Evolutionary conservation across 2,329 filamentous ascomycete species (phyloP), one percentile per base, ranked within the genome.

Genomic region (Exophiala bonariae): DNA sequence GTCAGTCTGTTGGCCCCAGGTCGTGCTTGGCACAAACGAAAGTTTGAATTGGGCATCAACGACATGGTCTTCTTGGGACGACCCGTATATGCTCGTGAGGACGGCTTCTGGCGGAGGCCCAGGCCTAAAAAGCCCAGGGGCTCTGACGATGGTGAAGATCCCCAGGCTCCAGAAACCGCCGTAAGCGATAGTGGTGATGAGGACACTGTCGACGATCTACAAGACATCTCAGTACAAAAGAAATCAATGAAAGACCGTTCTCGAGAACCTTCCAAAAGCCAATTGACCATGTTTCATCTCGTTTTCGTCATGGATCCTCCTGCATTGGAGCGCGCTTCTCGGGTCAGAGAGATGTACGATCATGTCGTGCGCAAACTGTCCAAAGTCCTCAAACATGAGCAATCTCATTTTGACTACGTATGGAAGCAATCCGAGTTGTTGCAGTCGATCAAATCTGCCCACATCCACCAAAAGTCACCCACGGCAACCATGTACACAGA

Each of bases 251-350:
- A 31, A 31, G 6, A 42, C 9, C 19, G n/a, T 8, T 14, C 22
- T 9, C 11, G 35, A 13, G 45, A 47, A 13, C 22, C 33, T 18
- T 32, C 53, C 41, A 77, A 74, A 50, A 72, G 80, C 49, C 81
- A 81, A 37, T 91, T 97, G 87, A 90, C 85, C 54, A 97, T 97
- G 92, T 99, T 99, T 70, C 95, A 96, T 66, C 80, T 96, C 9
- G 90, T 97, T 18, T 97, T 97, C 66, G 87, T 96, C 41, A 74
- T 96, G 55, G 86, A 89, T 57, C 87, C 90, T 3, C 85, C 85
- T 40, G 82, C 85, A 42, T 76, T 91, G 47, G 87, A 96, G 62
- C 83, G 86, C 56, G 86, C 87, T 47, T 76, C 74, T 61, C 74
- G 80, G 10, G 74, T 95, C 36, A 80, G 86, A 34, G 87, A 95